Percentiles rank a stretch among this genome's conserved stretches.
phyloP scores from a whole-genome alignment of 2,329 filamentous ascomycete species.

The Diplocarpon rosae region DNA sequence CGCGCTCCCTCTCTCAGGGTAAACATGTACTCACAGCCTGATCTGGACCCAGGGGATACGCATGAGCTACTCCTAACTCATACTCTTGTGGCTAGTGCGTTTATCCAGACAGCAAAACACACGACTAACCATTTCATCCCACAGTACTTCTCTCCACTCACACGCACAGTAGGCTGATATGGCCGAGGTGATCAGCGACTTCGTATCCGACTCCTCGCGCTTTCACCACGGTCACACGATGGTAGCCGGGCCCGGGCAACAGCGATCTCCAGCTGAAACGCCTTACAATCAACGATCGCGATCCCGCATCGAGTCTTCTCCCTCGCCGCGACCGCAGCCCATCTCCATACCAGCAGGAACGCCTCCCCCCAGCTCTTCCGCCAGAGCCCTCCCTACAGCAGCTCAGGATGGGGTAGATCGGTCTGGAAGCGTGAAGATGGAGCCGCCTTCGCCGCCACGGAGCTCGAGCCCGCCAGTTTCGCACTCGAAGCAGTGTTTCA shows the following conservation, averaged over 20 bases:
- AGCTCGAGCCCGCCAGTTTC: slow-evolving; percentile 21
- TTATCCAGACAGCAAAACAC: neutral
- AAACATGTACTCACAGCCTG: too few species aligned
- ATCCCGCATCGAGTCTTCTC: slow-evolving; percentile 21
- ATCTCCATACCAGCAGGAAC: slow-evolving; percentile 13
- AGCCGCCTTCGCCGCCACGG: slow-evolving; percentile 22
- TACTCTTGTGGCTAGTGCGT: neutral
- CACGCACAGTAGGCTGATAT: slow-evolving; percentile 32
- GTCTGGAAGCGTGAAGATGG: slow-evolving; percentile 10
- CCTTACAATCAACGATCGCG: slow-evolving; percentile 22
- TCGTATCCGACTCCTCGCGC: slow-evolving; percentile 59
- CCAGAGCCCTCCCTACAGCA: slow-evolving; percentile 9
- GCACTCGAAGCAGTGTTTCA: slow-evolving; percentile 17
- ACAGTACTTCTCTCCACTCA: slow-evolving; percentile 16
- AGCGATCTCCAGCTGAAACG: slow-evolving; percentile 34
- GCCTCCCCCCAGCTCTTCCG: slow-evolving; percentile 17
- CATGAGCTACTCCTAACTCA: neutral
- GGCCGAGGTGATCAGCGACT: slow-evolving; percentile 59
- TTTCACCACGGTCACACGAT: slow-evolving; percentile 48
- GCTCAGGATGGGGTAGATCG: slow-evolving; percentile 9
- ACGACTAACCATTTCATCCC: slow-evolving; percentile 15
- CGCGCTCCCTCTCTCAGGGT: too few species aligned
- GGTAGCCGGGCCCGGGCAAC: slow-evolving; percentile 44
- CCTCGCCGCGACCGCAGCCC: slow-evolving; percentile 21
- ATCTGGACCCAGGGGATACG: neutral